Evolutionary conservation across 495 filamentous ascomycete species (phyloP).

Genomic region (Neurospora sp.): DNA sequence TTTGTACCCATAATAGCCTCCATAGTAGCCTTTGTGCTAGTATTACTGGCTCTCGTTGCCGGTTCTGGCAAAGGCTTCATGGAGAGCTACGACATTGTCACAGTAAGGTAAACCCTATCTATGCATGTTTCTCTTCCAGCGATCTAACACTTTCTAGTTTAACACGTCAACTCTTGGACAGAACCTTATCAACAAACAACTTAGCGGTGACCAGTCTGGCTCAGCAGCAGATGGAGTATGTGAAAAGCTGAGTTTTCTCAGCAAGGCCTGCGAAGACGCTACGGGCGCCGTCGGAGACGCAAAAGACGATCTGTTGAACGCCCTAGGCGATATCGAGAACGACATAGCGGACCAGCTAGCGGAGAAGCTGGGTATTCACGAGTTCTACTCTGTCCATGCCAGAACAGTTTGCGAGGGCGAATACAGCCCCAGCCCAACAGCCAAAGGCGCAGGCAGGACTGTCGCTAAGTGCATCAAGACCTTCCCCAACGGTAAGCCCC

Average conservation of each 20-base stretch:
- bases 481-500: constrained; percentile 37
- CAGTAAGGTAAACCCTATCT: constrained; percentile 35
- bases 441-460: constrained; percentile 37
- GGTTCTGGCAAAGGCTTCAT: constrained; percentile 52
- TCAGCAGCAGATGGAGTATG: constrained; percentile 2
- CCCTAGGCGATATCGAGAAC: constrained; percentile 20
- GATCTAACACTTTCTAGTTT: constrained; percentile 29
- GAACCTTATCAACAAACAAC: constrained; percentile 28
- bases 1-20: neutral
- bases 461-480: constrained; percentile 55
- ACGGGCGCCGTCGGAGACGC: constrained; percentile 23
- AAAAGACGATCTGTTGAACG: constrained; percentile 18
- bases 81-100: constrained; percentile 54
- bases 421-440: constrained; percentile 44
- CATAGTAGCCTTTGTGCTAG: constrained; percentile 54
- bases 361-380: constrained; percentile 44
- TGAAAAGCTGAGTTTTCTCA: constrained; percentile 10
- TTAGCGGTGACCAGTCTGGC: neutral
- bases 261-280: constrained; percentile 16
- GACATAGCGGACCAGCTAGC: constrained; percentile 29
- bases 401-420: constrained; percentile 59
- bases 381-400: constrained; percentile 67
- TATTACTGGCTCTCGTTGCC: constrained; percentile 61
- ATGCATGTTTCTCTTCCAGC: neutral
- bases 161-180: constrained; percentile 55